These are phyloP conservation scores for Macaranga tanarius DNA, from an alignment of 441 rosid species.

Conservation along the genomic window DNA sequence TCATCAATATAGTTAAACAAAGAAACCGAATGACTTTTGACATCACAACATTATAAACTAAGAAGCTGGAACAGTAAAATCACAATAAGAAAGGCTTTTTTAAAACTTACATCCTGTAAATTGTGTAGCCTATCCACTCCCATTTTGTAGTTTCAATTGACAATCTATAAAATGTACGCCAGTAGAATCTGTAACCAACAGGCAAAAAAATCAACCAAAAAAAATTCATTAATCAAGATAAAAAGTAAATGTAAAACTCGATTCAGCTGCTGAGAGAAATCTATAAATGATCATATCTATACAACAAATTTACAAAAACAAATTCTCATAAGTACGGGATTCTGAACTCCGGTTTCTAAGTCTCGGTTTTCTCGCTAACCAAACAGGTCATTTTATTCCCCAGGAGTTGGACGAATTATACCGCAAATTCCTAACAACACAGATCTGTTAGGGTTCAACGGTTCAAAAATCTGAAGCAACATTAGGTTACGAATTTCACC, in stretches of 20 bases:
- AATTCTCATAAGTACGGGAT: not conserved
- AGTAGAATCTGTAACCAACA: conserved; percentile 15
- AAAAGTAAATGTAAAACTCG: not conserved
- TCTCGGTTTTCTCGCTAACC: conserved; percentile 9
- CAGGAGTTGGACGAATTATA: not conserved
- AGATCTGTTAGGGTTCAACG: not conserved
- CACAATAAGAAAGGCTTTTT: not conserved
- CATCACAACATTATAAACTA: not conserved
- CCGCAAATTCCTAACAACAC: not conserved
- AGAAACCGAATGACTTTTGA: not conserved
- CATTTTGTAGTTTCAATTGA: conserved; percentile 28
- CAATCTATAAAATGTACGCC: conserved; percentile 10
- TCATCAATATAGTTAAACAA: not conserved
- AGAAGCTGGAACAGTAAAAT: not conserved
- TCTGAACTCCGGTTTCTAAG: not conserved
- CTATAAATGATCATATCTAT: too few relatives aligned
- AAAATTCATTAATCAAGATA: not conserved
- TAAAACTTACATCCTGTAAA: conserved; percentile 31
- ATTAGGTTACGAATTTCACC: not conserved
- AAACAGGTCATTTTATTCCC: conserved; percentile 7
- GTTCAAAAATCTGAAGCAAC: not conserved
- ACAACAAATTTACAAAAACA: too few relatives aligned
- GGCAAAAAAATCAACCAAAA: conserved; percentile 3
- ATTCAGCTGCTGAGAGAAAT: not conserved
- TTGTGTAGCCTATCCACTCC: conserved; percentile 23